Evolutionary conservation across 768 basidiomycete genomes (phyloP), one percentile per base, ranked within the genome.

Genomic region (Tricholoma matsutake): DNA sequence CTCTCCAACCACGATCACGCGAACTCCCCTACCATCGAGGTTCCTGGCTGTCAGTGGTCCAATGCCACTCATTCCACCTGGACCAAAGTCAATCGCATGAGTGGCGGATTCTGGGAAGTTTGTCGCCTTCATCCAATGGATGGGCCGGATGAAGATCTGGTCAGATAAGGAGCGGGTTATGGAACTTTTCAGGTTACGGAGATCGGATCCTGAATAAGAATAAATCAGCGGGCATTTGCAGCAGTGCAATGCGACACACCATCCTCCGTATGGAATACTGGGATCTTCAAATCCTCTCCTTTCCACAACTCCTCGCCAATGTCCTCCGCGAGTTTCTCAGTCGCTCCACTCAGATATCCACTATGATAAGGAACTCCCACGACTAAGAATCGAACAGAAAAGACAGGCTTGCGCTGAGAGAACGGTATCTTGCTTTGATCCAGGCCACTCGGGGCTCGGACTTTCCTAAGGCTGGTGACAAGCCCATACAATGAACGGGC

Each of bases 361-460:
- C 94, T 96, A 81, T 99, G 97, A 77, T 95, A 99, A 0, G 97
- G 97, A 1, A 95, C 96, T 57, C 87, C 90, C 69, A 99, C 91
- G n/a, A 93, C 89, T 68, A 99, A 78, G 81, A 98, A 99, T 49
- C 97, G 88, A 53, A 91, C 85, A 45, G 86, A 89, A 75, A 99
- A 98, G 5, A 93, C 91, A 6, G 92, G 88, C 76, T 96, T 96
- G 67, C 97, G 85, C 78, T 98, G 94, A 7, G 94, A 96, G 79
- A 89, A 96, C 9, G 95, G 92, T 2, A 85, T 79, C 78, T 97
- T 97, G 83, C 89, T 92, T 75, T 99, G 97, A 67, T 99, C 97
- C 34, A 89, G 79, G 37, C 94, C 94, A 18, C 80, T 81, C 0
- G 94, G 84, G 0, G 97, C 97, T 64, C 90, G 89, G 66, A 95